Evolutionary conservation across 2,329 filamentous ascomycete genomes (phyloP).

Genomic region (Fusarium verrucosum): DNA sequence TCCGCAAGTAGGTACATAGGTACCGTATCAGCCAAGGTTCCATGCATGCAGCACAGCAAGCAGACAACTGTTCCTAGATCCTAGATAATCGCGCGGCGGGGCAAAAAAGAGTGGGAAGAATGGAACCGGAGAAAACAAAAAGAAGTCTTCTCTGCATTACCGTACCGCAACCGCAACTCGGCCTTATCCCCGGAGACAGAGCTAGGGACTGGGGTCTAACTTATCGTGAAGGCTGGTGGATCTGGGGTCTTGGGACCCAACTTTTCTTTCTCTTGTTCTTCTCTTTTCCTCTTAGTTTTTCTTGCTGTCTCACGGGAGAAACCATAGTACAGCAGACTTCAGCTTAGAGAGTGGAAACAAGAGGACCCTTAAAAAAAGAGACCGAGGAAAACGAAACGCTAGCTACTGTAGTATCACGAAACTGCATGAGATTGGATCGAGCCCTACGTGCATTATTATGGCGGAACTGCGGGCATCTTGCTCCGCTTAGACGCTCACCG

Average conservation of each 20-base stretch:
- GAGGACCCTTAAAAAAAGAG: constrained; percentile 26
- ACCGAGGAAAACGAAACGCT: constrained; percentile 1
- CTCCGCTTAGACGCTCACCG: constrained; percentile 27
- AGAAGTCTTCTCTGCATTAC: constrained; percentile 19
- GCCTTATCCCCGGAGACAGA: constrained; percentile 22
- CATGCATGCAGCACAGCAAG: constrained; percentile 6
- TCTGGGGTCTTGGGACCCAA: constrained; percentile 20
- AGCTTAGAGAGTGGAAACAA: neutral
- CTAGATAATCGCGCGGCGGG: constrained; percentile 10
- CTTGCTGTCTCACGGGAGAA: neutral
- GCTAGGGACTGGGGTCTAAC: constrained; percentile 10
- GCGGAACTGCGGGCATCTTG: neutral
- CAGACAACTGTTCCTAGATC: constrained; percentile 20
- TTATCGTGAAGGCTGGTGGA: constrained; percentile 19
- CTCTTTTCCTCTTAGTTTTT: neutral
- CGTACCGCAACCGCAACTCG: too few species aligned
- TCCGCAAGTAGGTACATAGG: too few species aligned
- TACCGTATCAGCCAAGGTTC: neutral
- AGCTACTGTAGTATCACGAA: constrained; percentile 7
- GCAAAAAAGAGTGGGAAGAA: neutral
- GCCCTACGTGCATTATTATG: constrained; percentile 11
- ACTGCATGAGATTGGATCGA: constrained; percentile 14
- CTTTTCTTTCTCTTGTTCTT: neutral
- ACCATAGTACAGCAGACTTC: neutral
- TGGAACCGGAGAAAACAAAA: constrained; percentile 26